Evolutionary conservation across 2,329 filamentous ascomycete species (phyloP).

Genomic region (Thermomyces lanuginosus): DNA sequence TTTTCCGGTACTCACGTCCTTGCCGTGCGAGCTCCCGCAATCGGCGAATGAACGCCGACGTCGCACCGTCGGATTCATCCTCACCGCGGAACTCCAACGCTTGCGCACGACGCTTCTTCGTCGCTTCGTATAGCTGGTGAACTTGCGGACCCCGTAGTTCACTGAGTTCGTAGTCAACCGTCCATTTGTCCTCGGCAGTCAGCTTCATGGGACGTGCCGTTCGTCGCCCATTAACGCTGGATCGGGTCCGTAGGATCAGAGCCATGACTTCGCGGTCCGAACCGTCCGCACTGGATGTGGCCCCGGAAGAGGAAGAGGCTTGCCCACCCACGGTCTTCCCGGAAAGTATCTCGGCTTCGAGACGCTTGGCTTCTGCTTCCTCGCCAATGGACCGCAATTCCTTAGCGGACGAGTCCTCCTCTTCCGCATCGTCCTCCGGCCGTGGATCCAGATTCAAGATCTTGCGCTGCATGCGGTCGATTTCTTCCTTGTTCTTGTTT

Average conservation of each 20-base stretch:
- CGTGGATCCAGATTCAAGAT: slow-evolving; percentile 23
- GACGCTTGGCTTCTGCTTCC: background rate
- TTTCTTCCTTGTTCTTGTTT: slow-evolving; percentile 43
- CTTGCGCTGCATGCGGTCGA: slow-evolving; percentile 51
- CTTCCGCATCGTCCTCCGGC: slow-evolving; percentile 6
- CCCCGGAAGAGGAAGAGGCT: slow-evolving; percentile 4
- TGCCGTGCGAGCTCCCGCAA: slow-evolving; percentile 30
- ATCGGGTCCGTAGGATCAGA: slow-evolving; percentile 56
- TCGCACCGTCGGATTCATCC: slow-evolving; percentile 27
- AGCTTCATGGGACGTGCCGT: slow-evolving; percentile 45
- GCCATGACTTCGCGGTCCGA: slow-evolving; percentile 40
- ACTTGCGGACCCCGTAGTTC: slow-evolving; percentile 39
- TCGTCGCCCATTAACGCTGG: slow-evolving; percentile 50
- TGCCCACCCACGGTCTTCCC: slow-evolving; percentile 4
- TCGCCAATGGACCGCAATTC: background rate
- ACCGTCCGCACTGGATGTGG: background rate
- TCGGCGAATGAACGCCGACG: slow-evolving; percentile 28
- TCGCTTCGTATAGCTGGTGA: slow-evolving; percentile 37
- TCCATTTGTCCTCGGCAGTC: slow-evolving; percentile 40
- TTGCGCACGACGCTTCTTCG: slow-evolving; percentile 40
- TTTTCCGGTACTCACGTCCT: slow-evolving; percentile 44
- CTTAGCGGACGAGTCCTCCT: slow-evolving; percentile 5
- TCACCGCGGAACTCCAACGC: slow-evolving; percentile 22
- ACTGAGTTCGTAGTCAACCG: slow-evolving; percentile 59
- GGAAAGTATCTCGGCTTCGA: slow-evolving; percentile 1